phyloP scores from a whole-genome alignment of 2,329 filamentous ascomycete genomes.

The Tympanopsis confertula region DNA sequence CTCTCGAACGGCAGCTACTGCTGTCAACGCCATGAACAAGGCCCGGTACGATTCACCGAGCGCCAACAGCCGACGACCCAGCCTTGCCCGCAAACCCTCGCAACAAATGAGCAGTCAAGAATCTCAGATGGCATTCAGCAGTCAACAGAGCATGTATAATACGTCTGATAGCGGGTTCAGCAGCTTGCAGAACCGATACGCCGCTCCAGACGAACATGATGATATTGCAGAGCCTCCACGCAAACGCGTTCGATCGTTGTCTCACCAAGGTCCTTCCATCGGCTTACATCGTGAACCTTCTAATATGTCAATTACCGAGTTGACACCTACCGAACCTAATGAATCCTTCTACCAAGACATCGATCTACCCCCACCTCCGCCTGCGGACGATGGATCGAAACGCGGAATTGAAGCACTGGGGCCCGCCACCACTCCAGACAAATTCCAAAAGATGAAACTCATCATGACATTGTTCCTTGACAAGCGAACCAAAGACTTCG shows the following conservation, averaged over 20 bases:
- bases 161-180: conserved; percentile 41
- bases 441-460: conserved; percentile 1
- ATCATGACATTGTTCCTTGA: conserved; percentile 15
- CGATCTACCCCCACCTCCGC: not conserved
- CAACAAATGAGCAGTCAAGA: conserved; percentile 38
- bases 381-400: too few species aligned
- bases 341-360: conserved; percentile 1
- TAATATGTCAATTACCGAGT: not conserved
- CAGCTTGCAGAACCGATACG: conserved; percentile 24
- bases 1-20: conserved; percentile 50
- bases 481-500: conserved; percentile 44
- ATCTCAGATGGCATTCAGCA: conserved; percentile 31
- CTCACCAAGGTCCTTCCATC: not conserved
- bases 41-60: conserved; percentile 49
- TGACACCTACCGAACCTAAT: not conserved
- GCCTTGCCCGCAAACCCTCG: conserved; percentile 30
- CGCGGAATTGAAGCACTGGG: too few species aligned
- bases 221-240: not conserved
- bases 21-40: conserved; percentile 55
- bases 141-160: conserved; percentile 48
- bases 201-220: not conserved
- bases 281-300: not conserved
- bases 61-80: conserved; percentile 35
- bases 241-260: not conserved
- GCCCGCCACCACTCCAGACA: not conserved